Evolutionary conservation across 2,329 filamentous ascomycete genomes (phyloP), one percentile per base, ranked within the genome.

Genomic region (Capronia epimyces): DNA sequence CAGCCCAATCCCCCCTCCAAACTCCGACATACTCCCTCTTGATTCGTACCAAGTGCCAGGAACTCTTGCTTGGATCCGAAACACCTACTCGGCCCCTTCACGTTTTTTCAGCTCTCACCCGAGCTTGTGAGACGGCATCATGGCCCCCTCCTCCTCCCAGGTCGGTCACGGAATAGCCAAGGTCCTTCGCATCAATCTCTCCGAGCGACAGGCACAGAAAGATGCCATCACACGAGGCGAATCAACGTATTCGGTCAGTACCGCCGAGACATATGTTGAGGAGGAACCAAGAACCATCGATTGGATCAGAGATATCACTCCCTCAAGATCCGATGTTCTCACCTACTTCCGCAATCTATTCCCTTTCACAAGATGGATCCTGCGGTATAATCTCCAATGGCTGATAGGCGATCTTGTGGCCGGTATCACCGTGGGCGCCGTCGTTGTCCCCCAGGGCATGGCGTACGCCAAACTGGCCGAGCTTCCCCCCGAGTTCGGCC

Each of bases 381-480:
- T 74, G 9, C 81, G 83, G 60, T 98, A 98, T 73, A 98, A 98
- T 66, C 9, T 83, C 3, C 83, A 89, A 72, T 98, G 93, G 93
- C 70, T 96, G 4, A 68, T 82, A 13, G 93, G 93, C 62, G 93
- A 98, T 71, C 69, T 97, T 41, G 83, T 97, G 50, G 91, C 93
- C 52, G 91, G 81, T 72, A 76, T 87, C 54, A 87, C 84, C 2
- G 81, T 87, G 45, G 86, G 86, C 34, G 78, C 84, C 44, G 86
- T 89, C 20, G 89, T 96, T 21, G 87, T 97, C n/a, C 91, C 91
- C 4, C 91, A 97, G 66, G 86, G 89, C 56, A 96, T 97, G 91
- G 90, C 91, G 1, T 97, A 97, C 69, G 90, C 91, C 24, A 76
- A 83, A 55, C 77, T 97, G 21, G 91, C 91, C 39, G 79, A 84